Percentiles rank a stretch among this genome's conserved stretches.
phyloP scores from a whole-genome alignment of 192 early-diverging fungal genomes.

The Bifiguratus adelaidae region DNA sequence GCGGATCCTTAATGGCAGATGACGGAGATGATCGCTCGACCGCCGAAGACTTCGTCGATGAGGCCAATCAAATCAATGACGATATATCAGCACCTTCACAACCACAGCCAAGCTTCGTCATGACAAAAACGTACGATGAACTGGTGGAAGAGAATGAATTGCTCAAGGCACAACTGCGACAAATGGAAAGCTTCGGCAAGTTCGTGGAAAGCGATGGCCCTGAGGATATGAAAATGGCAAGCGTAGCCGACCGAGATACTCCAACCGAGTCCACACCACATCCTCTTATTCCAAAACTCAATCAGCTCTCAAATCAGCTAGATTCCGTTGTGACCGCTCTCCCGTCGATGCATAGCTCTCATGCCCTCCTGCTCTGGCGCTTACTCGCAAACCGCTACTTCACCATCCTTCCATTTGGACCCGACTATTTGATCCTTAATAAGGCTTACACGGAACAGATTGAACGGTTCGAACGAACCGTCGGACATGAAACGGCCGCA shows the following conservation, averaged over 20 bases:
- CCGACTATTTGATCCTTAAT: conserved; percentile 17
- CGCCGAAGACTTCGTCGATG: conserved; percentile 1
- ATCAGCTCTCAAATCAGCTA: too few relatives aligned
- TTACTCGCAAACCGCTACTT: too few relatives aligned
- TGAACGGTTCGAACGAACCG: conserved; percentile 17
- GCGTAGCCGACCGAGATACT: not conserved
- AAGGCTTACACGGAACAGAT: conserved; percentile 23
- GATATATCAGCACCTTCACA: conserved; percentile 24
- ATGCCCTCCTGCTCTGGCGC: too few relatives aligned
- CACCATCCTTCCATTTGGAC: conserved; percentile 19
- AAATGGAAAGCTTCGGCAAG: conserved; percentile 9
- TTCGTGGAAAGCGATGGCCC: conserved; percentile 2
- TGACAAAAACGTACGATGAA: conserved; percentile 19
- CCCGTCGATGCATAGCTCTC: too few relatives aligned
- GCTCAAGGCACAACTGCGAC: conserved; percentile 14
- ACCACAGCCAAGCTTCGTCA: conserved; percentile 24
- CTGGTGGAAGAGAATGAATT: conserved; percentile 26
- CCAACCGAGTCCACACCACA: too few relatives aligned
- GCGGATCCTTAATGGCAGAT: conserved; percentile 5
- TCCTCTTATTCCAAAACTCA: too few relatives aligned
- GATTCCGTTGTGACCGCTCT: too few relatives aligned
- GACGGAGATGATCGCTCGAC: not conserved
- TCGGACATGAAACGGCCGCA: conserved; percentile 18
- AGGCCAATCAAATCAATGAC: conserved; percentile 14
- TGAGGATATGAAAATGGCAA: not conserved